Evolutionary conservation across 768 basidiomycete genomes (phyloP).

Genomic region (Trametes punicea): DNA sequence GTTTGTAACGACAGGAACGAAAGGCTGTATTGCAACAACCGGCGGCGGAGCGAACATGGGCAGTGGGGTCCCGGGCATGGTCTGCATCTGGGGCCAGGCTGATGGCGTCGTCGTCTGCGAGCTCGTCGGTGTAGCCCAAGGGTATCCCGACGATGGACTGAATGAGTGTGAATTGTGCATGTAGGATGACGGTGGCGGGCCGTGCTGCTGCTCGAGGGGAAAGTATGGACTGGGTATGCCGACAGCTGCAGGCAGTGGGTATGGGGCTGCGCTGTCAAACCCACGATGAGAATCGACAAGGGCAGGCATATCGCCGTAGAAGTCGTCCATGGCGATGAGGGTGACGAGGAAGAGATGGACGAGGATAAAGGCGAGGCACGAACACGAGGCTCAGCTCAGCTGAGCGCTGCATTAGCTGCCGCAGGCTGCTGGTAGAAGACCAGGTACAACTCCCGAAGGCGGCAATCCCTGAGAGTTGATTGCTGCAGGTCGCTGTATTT

Average conservation of each 20-base stretch:
- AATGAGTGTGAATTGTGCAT: conserved; percentile 1
- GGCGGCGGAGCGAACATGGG: conserved; percentile 6
- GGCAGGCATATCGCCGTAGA: conserved; percentile 17
- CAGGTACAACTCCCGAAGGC: background rate
- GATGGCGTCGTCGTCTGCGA: conserved; percentile 1
- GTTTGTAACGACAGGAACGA: background rate
- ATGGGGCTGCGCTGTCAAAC: background rate
- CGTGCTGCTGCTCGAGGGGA: conserved; percentile 2
- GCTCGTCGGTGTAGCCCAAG: background rate
- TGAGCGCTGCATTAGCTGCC: background rate
- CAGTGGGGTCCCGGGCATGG: conserved; percentile 1
- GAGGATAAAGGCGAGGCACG: conserved; percentile 10
- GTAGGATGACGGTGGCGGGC: background rate
- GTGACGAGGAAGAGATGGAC: background rate
- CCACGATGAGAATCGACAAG: conserved; percentile 15
- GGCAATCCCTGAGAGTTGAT: background rate
- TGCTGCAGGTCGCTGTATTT: background rate
- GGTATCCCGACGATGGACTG: background rate
- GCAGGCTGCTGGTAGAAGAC: background rate
- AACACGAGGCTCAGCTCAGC: conserved; percentile 14
- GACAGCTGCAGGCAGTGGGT: background rate
- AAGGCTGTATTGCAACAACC: background rate
- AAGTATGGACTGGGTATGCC: conserved; percentile 7
- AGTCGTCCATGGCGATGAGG: conserved; percentile 11
- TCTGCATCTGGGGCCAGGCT: background rate